Conservation (phyloP, 2,329 filamentous ascomycete genomes). For the Hypoxylon rubiginosum region DNA sequence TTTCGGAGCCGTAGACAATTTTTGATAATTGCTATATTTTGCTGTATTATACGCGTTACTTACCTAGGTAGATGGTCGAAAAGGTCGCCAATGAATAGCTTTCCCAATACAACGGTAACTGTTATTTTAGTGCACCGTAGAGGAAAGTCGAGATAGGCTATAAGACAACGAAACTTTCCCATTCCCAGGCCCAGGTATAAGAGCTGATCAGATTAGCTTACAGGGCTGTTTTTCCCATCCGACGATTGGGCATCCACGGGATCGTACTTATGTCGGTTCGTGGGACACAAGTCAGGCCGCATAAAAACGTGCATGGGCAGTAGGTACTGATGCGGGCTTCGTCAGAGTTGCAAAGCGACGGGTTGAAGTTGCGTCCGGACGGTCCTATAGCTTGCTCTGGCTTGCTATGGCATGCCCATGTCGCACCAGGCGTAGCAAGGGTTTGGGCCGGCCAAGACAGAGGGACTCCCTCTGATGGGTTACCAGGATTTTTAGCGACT, state of each 20-base stretch:
- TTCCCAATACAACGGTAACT: conserved; percentile 39
- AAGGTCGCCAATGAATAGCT: conserved; percentile 41
- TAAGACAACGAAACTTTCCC: conserved; percentile 18
- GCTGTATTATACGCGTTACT: neutral
- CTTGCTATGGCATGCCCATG: conserved; percentile 19
- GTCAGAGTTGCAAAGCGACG: conserved; percentile 21
- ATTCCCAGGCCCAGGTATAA: conserved; percentile 21
- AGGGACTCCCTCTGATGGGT: conserved; percentile 41
- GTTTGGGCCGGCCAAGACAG: conserved; percentile 34
- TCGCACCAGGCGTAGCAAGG: conserved; percentile 43
- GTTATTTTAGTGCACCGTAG: conserved; percentile 31
- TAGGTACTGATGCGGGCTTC: conserved; percentile 40
- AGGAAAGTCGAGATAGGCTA: conserved; percentile 29
- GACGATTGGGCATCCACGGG: conserved; percentile 48
- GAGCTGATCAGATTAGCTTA: conserved; percentile 19
- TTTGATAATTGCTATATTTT: neutral
- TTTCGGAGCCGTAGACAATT: conserved; percentile 16
- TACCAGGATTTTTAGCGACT: conserved; percentile 37
- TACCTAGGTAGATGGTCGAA: too few relatives aligned
- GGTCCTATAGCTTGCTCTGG: neutral
- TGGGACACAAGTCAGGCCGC: conserved; percentile 51
- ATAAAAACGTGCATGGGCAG: conserved; percentile 48
- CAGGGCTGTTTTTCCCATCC: conserved; percentile 31
- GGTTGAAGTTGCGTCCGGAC: conserved; percentile 7
- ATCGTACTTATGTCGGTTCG: conserved; percentile 46